Base-by-base conservation (phyloP, 208 protist species). In the Acanthamoeba culbertsoni region DNA sequence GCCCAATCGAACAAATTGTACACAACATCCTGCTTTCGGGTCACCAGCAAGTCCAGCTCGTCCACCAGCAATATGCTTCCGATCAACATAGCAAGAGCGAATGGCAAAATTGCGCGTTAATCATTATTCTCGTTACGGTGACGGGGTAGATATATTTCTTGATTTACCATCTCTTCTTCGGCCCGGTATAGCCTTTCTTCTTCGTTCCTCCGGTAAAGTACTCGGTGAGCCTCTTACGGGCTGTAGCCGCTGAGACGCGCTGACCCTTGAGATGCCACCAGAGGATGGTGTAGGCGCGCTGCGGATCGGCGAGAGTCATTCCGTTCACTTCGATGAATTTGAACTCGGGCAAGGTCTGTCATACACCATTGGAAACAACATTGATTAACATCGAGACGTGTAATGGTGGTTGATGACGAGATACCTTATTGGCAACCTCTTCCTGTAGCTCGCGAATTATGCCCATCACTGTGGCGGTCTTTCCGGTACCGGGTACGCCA, bases 1-100 rank as follows among this genome's bases (percentile, higher is more conserved):
- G 96, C 88, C 96, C 96, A 97, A 31, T 97, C 95, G 59, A 97
- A 97, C 33, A 97, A 84, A 33, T 97, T 96, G 73, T 97, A 97
- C 0, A 97, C 82, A 6, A 97, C 95, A 0, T 84, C 77, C 57
- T 97, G 96, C 92, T 96, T 96, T 26, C 94, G 93, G 10, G 95
- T 97, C 14, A 97, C 57, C 0, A 97, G 86, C 28, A 71, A 35
- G 86, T 97, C 96, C 26, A 97, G 89, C 86, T 97, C 96, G 77
- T 97, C 96, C 1, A 97, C 91, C 1, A 97, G 55, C 62, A 93
- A 14, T 68, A 55, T 23, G 94, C 84, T 65, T 37, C 1, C 43
- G 31, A 95, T 86, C 23, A 53, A 7, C 18, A 57, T 57, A 23
- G 2, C 51, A 3, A 57, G 1, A n/a, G 12, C 26, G 26, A 28